Evolutionary conservation across 768 basidiomycete species (phyloP), one percentile per base, ranked within the genome.

Genomic region (Clitopilus passeckerianus): DNA sequence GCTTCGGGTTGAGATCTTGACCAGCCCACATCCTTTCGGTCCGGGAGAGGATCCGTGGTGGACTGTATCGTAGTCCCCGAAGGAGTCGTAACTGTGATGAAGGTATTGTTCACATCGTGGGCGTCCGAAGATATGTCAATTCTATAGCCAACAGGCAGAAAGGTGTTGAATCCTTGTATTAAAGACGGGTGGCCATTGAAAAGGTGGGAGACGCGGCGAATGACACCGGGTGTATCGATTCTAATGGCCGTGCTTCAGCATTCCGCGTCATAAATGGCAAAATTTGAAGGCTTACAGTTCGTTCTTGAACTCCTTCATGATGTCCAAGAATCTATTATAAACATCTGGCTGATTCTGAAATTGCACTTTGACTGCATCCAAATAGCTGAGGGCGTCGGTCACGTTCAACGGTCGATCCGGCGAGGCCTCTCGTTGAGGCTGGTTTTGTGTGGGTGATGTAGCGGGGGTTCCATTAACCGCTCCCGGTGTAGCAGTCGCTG

Each of bases 221-320:
- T 99, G 53, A 99, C 96, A 35, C 94, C 95, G 0, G 96, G 96
- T 0, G 96, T 99, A 73, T 98, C 95, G 71, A 99, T 98, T 35
- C 95, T 96, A 34, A 15, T 27, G 43, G 12, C 8, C 61, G 30
- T 63, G 2, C 52, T 44, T 86, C 86, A 73, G 86, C 14, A 15
- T 20, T 20, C 43, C 53, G 20, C 24, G 20, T 20, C 8, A 33
- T 9, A 27, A 7, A 18, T 23, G 12, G 8, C n/a, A 27, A 8
- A n/a, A 20, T 33, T 20, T 52, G 9, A 46, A 22, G 15, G 83
- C 89, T 67, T 67, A 91, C 91, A 80, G 76, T 69, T 96, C 93
- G 66, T 92, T 92, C 77, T 99, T 98, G 75, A 99, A 99, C 73
- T 98, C 95, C 77, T 98, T 98, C 97, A 97, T 97, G 68, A 97